These are phyloP conservation scores for Melaleuca quinquenervia DNA, from an alignment of 345 rosid genomes.

Conservation along the genomic window DNA sequence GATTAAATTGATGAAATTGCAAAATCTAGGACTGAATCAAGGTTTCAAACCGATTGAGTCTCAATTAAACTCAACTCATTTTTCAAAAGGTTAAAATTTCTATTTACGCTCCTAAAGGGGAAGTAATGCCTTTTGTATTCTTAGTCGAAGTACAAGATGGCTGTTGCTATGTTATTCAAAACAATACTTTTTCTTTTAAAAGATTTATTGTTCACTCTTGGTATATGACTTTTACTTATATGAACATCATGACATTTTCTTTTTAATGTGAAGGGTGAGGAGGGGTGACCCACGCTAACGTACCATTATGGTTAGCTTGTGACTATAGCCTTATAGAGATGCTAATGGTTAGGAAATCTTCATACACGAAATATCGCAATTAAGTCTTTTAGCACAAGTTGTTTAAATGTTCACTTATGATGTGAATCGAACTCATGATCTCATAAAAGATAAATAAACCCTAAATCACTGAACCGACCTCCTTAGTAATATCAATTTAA, in stretches of 20 bases:
- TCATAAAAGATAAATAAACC: background rate
- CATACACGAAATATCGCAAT: accelerated
- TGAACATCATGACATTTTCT: background rate
- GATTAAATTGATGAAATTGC: too few relatives aligned
- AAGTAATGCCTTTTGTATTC: background rate
- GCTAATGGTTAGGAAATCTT: background rate
- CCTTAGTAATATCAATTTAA: background rate
- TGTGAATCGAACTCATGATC: background rate
- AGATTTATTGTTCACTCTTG: background rate
- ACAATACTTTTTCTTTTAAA: background rate
- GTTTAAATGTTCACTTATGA: accelerated
- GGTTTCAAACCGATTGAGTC: too few relatives aligned
- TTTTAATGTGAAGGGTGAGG: background rate
- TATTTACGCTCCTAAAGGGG: background rate
- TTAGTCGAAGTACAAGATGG: background rate
- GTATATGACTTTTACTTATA: background rate
- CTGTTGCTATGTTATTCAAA: background rate
- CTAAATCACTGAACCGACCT: background rate
- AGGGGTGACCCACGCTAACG: accelerated
- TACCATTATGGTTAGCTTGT: background rate
- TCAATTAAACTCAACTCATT: background rate
- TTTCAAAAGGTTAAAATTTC: background rate
- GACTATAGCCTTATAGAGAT: background rate
- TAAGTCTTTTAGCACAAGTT: background rate
- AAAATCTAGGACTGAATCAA: too few relatives aligned